Evolutionary conservation across 2,329 filamentous ascomycete genomes (phyloP), one percentile per base, ranked within the genome.

Genomic region (Dichotomopilus funicola): DNA sequence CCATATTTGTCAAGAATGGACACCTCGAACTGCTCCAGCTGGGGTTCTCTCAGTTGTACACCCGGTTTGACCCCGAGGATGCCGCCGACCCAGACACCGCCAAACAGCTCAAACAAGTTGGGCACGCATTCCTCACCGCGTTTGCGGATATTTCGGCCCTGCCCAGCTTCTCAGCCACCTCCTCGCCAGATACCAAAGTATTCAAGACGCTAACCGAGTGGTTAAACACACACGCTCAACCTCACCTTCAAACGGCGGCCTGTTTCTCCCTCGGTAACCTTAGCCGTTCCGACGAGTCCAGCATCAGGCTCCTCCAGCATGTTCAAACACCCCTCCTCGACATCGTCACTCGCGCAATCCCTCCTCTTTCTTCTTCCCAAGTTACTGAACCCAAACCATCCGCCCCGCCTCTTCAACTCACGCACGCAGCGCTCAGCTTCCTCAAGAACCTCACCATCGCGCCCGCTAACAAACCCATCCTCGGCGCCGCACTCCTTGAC

Each of bases 391-490:
- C 75, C 0, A 7, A 47, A 4, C 19, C 45, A 13, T 50, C 54
- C 7, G 53, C 55, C 6, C 58, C 62, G 5, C 58, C 64, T 33
- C 54, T 65, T 2, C 79, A 83, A 58, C 75, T 83, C 12, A 71
- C 82, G 0, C 82, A 85, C 63, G 75, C 80, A 1, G 71, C 74
- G 2, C 71, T 86, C 13, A 78, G 80, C 6, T 84, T 85, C 63
- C 75, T 85, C 57, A 85, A 84, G 67, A 86, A 86, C 65, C 76
- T 86, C 7, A 79, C 82, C 33, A 81, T 86, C 50, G 80, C 82
- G 0, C 55, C 68, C 0, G 65, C 67, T 33, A 86, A 86, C 68
- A 85, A 83, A 65, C 59, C 72, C 2, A 48, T 69, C 0, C 71
- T 86, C 1, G 77, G 77, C 12, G 66, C 70, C 3, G 67, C 68